phyloP scores from a whole-genome alignment of 2,329 filamentous ascomycete species.

The Aureobasidium sp. region DNA sequence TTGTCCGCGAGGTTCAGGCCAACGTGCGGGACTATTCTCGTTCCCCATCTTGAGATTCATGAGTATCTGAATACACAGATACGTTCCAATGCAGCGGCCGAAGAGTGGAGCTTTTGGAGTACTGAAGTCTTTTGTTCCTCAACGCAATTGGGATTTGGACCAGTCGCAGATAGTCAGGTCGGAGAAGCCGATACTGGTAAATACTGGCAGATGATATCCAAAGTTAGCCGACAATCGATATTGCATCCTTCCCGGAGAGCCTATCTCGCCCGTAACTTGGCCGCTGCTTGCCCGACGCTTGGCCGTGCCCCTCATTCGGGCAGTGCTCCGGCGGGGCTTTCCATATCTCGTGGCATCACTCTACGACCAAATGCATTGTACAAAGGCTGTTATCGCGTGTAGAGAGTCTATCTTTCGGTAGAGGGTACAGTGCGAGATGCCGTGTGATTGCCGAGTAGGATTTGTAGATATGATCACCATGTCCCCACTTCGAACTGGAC shows the following conservation, averaged over 20 bases:
- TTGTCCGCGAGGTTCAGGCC: neutral
- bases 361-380: too few relatives aligned
- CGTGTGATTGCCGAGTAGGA: neutral
- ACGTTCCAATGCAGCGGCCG: too few relatives aligned
- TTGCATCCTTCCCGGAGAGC: neutral
- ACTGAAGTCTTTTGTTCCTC: too few relatives aligned
- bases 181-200: too few relatives aligned
- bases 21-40: neutral
- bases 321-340: neutral
- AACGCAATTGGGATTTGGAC: too few relatives aligned
- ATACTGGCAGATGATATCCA: neutral
- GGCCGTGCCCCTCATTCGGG: neutral
- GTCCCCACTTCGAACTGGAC: too few relatives aligned
- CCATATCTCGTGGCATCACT: too few relatives aligned
- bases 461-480: neutral
- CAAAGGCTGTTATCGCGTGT: too few relatives aligned
- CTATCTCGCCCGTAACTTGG: neutral
- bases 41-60: neutral
- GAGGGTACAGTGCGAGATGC: neutral
- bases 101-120: too few relatives aligned
- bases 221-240: neutral
- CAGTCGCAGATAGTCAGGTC: too few relatives aligned
- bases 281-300: constrained; percentile 1
- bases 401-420: neutral
- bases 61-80: too few relatives aligned